Evolutionary conservation across 2,329 filamentous ascomycete species (phyloP).

Genomic region (Epicoccum nigrum): DNA sequence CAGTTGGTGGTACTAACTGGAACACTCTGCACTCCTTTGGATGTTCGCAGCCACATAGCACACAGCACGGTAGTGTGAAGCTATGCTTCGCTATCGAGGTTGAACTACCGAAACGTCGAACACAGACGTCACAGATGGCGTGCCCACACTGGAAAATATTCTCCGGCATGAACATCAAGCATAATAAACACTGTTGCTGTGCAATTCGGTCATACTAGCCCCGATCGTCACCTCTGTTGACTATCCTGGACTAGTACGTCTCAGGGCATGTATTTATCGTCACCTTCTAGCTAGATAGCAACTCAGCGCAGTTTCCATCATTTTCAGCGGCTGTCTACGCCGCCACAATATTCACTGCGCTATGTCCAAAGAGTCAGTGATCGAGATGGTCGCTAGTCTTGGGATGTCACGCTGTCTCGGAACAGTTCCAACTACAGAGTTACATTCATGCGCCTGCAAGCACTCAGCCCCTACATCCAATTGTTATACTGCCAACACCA

Average conservation of each 20-base stretch:
- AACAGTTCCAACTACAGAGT: neutral
- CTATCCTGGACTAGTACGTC: too few species aligned
- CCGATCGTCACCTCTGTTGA: too few species aligned
- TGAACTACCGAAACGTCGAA: constrained; percentile 11
- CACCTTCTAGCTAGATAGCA: too few species aligned
- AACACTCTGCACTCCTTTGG: constrained; percentile 10
- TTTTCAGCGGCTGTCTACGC: too few species aligned
- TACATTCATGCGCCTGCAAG: constrained; percentile 1
- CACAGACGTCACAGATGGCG: constrained; percentile 19
- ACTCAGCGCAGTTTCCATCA: too few species aligned
- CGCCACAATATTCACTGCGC: too few species aligned
- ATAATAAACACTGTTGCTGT: constrained; percentile 24
- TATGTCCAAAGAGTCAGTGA: too few species aligned
- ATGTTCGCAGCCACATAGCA: constrained; percentile 18
- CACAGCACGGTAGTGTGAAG: neutral
- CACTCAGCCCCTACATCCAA: constrained; percentile 3
- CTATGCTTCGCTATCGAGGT: neutral
- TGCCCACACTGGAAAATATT: constrained; percentile 21
- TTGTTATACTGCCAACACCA: too few species aligned
- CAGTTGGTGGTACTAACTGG: constrained; percentile 17
- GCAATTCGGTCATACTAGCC: too few species aligned
- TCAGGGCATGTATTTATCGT: too few species aligned
- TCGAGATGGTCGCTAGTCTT: too few species aligned
- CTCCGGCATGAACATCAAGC: constrained; percentile 23
- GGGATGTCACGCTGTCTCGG: neutral